Evolutionary conservation across 2,329 filamentous ascomycete species (phyloP), one percentile per base, ranked within the genome.

Genomic region (Tolypocladium tropicale): DNA sequence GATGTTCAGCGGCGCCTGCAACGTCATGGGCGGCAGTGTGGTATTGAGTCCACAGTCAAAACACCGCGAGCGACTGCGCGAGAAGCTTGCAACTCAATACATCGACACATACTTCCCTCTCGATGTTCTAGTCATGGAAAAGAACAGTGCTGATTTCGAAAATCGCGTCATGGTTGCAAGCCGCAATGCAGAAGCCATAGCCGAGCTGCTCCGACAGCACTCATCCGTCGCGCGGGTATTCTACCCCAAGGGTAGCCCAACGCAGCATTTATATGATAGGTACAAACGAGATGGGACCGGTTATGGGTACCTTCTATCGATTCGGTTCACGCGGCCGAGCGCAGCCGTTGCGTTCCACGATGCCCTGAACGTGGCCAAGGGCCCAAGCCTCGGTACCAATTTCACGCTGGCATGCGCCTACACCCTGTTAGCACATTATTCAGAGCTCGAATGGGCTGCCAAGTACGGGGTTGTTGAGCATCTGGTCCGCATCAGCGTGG

Each of bases 1-100:
- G 62, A 73, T 74, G 21, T 83, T 84, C 60, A 79, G 71, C 54
- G 81, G 81, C 4, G 75, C 74, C 58, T 75, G 77, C 30, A 76
- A 84, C 58, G 75, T 79, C 49, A 77, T 82, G 72, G 78, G 68
- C 25, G 79, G 75, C 11, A 75, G 73, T 56, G 60, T 70, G 11
- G 68, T 74, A 21, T 63, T 81, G 33, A 77, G 77, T 56, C 76
- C 77, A 0, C 60, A 65, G 11, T 76, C 74, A 0, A 58, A 56
- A 2, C 58, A 67, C 56, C 73, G 75, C 61, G 2, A 57, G 1
- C 49, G 62, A 16, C 60, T 81, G 46, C 46, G 53, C 53, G 9
- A n/a, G 11, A 51, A 50, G 7, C 25, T 69, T 5, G 57, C 48
- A 0, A 18, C 65, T 60, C 33, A 66, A 57, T 32, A 58, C 37